Evolutionary conservation across 306 rosid genomes (phyloP).

Genomic region (Ammopiptanthus mongolicus): DNA sequence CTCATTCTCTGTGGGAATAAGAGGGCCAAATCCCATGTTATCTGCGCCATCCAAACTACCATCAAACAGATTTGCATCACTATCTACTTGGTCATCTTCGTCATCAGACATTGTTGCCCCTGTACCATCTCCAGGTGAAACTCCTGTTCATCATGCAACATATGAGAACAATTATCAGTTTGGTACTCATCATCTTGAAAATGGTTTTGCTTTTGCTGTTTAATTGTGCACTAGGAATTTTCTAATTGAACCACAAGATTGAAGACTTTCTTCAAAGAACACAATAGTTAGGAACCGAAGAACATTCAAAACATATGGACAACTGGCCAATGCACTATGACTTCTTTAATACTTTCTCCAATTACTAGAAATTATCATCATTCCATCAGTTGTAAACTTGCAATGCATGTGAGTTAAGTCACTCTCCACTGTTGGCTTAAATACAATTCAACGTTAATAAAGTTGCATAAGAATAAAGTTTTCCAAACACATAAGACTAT

Average conservation of each 20-base stretch:
- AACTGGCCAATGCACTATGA: not conserved
- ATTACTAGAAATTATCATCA: not conserved
- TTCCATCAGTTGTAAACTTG: not conserved
- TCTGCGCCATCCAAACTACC: slow-evolving; percentile 65
- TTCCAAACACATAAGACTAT: not conserved
- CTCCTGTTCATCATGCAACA: slow-evolving; percentile 48
- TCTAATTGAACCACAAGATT: not conserved
- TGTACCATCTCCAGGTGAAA: slow-evolving; percentile 93
- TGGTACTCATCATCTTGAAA: not conserved
- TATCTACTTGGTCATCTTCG: slow-evolving; percentile 76
- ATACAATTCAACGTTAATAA: not conserved
- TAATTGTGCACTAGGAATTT: not conserved
- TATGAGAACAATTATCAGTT: slow-evolving; percentile 10
- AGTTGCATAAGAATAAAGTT: not conserved
- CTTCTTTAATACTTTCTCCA: not conserved
- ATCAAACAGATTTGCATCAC: slow-evolving; percentile 72
- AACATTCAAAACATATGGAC: not conserved
- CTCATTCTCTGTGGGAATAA: slow-evolving; percentile 87
- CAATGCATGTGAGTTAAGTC: not conserved
- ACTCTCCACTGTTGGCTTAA: not conserved
- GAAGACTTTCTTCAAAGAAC: not conserved
- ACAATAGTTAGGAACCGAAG: not conserved
- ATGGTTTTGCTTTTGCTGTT: not conserved
- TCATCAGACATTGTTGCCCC: slow-evolving; percentile 98
- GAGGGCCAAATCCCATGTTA: slow-evolving; percentile 97